Conservation (phyloP, 169 alveolate species). For the Eimeria falciformis region DNA sequence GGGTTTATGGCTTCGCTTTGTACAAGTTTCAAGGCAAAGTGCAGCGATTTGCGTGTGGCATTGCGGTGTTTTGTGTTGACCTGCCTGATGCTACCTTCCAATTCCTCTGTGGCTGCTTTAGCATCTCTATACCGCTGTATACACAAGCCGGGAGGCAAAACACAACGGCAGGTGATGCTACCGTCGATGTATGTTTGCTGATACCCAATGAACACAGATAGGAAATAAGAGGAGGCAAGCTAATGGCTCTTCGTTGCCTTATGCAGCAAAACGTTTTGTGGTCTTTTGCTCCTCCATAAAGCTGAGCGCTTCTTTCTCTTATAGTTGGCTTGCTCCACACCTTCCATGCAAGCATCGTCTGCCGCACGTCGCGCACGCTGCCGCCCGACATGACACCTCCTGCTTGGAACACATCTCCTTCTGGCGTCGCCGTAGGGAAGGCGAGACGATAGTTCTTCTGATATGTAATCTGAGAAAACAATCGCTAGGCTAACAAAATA, state of each 20-base stretch:
- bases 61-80: background rate
- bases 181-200: too few species aligned
- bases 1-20: background rate
- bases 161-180: too few species aligned
- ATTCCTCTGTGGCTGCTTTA: background rate
- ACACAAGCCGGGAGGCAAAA: background rate
- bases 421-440: conserved; percentile 70
- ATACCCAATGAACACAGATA: too few species aligned
- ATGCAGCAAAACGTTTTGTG: too few species aligned
- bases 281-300: too few species aligned
- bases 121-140: conserved; percentile 48
- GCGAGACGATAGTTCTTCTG: conserved; percentile 68
- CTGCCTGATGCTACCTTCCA: conserved; percentile 20
- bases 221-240: too few species aligned
- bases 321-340: background rate
- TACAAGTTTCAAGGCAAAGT: too few species aligned
- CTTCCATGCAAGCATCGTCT: conserved; percentile 67
- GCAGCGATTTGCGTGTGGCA: too few species aligned
- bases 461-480: conserved; percentile 58
- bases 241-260: too few species aligned
- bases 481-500: background rate
- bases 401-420: conserved; percentile 70
- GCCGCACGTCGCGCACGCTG: conserved; percentile 35
- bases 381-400: conserved; percentile 75
- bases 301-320: too few species aligned